phyloP scores from a whole-genome alignment of 2,329 filamentous ascomycete species.

The Periconia sp. region DNA sequence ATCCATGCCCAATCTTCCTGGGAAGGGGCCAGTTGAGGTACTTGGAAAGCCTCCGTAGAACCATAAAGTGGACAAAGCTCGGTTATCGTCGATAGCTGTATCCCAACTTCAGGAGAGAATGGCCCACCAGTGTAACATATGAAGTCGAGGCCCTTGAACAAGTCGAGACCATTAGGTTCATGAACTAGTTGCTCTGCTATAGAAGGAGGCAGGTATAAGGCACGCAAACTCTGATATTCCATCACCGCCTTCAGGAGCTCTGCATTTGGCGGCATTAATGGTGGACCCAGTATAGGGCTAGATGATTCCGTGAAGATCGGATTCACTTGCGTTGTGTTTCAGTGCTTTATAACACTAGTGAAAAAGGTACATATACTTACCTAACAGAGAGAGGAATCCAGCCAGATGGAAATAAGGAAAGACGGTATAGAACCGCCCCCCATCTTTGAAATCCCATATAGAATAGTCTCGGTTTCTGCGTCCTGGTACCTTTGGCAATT shows the following conservation, averaged over 20 bases:
- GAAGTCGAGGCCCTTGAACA: slow-evolving; percentile 20
- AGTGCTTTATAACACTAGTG: no score
- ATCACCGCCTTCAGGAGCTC: slow-evolving; percentile 17
- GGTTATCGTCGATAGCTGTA: slow-evolving; percentile 15
- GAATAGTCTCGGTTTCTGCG: slow-evolving; percentile 18
- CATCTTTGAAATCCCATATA: slow-evolving; percentile 16
- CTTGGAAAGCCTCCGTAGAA: slow-evolving; percentile 20
- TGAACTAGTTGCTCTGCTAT: slow-evolving; percentile 15
- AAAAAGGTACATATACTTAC: no score
- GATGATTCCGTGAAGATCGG: slow-evolving; percentile 20
- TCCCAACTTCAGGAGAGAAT: slow-evolving; percentile 14
- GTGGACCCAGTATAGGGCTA: slow-evolving; percentile 17
- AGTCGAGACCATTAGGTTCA: slow-evolving; percentile 16
- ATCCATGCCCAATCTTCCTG: slow-evolving; percentile 21
- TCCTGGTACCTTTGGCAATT: slow-evolving; percentile 10
- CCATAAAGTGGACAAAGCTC: slow-evolving; percentile 20
- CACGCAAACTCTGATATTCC: slow-evolving; percentile 13
- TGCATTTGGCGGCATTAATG: slow-evolving; percentile 16
- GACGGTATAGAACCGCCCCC: slow-evolving; percentile 16
- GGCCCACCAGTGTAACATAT: slow-evolving; percentile 17
- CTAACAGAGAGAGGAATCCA: slow-evolving; percentile 8
- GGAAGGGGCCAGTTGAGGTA: slow-evolving; percentile 14
- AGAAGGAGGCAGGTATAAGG: slow-evolving; percentile 19
- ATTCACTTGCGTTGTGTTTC: no score
- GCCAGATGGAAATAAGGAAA: slow-evolving; percentile 21